A percentile compares a stretch with the other conserved stretches of the same genome.
phyloP scores from a whole-genome alignment of 177 flowering plant species.

The Vitis hybrid region DNA sequence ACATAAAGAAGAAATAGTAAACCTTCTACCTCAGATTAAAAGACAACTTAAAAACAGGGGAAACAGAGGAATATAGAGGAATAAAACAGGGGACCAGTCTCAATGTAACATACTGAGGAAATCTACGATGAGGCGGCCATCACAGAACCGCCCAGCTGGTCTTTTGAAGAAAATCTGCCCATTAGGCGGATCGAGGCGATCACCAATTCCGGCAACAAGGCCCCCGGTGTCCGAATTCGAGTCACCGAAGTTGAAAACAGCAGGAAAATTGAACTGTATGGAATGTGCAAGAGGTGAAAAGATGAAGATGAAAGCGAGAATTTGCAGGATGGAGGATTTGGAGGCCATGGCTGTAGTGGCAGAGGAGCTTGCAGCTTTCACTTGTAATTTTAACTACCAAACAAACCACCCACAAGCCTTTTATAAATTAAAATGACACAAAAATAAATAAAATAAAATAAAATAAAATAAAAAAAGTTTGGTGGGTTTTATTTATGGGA shows the following conservation, averaged over 20 bases:
- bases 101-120: constrained; percentile 24
- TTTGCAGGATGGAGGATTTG: constrained; percentile 9
- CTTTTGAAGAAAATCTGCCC: constrained; percentile 22
- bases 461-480: background rate
- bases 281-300: constrained; percentile 16
- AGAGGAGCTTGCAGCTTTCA: constrained; percentile 9
- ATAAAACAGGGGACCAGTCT: background rate
- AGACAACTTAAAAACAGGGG: background rate
- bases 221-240: constrained; percentile 36
- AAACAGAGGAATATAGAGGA: constrained; percentile 5
- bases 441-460: no score
- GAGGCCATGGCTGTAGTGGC: constrained; percentile 22
- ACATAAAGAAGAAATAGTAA: background rate
- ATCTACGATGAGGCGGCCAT: constrained; percentile 38
- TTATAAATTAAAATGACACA: background rate
- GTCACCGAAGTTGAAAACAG: constrained; percentile 59
- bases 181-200: constrained; percentile 19
- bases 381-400: constrained; percentile 8
- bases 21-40: background rate
- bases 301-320: constrained; percentile 21
- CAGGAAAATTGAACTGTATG: constrained; percentile 43
- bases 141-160: constrained; percentile 34
- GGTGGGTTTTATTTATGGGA: constrained; percentile 1
- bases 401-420: background rate
- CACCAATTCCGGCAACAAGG: constrained; percentile 21